Conservation (phyloP, 2,329 filamentous ascomycete genomes). For the Pseudohalonectria lignicola region DNA sequence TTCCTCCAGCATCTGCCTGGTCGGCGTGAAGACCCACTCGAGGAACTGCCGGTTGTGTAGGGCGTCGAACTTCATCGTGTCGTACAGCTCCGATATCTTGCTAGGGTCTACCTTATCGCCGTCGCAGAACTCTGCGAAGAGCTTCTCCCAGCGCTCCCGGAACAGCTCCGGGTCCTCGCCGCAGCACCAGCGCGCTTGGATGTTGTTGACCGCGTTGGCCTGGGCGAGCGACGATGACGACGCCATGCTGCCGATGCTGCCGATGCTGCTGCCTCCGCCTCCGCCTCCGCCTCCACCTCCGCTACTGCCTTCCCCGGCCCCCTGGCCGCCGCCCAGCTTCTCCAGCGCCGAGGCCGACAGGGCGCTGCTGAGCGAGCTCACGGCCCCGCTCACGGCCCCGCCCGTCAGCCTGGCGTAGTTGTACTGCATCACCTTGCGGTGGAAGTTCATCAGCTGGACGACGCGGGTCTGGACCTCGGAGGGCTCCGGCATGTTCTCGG, state of each 20-base stretch:
- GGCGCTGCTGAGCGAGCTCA: constrained; percentile 1
- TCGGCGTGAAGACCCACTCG: constrained; percentile 94
- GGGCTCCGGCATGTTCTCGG: constrained; percentile 85
- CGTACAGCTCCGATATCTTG: constrained; percentile 96
- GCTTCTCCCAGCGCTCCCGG: constrained; percentile 94
- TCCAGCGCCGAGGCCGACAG: not conserved
- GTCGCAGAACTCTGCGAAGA: constrained; percentile 94
- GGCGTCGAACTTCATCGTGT: constrained; percentile 99
- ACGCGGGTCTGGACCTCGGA: constrained; percentile 87
- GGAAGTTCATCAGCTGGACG: constrained; percentile 95
- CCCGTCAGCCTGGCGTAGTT: constrained; percentile 75
- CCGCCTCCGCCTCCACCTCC: no score
- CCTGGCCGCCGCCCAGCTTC: not conserved
- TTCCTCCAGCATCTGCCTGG: constrained; percentile 65
- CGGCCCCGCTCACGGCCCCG: not conserved
- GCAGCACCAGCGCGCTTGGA: constrained; percentile 91
- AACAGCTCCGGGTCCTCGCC: constrained; percentile 92
- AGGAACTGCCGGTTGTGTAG: constrained; percentile 93
- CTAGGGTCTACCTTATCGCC: constrained; percentile 96
- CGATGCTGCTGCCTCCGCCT: not conserved
- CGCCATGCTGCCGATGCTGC: not conserved
- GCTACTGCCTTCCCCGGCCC: no score
- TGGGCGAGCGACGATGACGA: constrained; percentile 30
- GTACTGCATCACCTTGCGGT: constrained; percentile 86
- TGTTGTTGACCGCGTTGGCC: constrained; percentile 51